Percentiles rank a stretch among this genome's conserved stretches.
Conservation (phyloP, 345 rosid genomes). For the Trapa bicornis region DNA sequence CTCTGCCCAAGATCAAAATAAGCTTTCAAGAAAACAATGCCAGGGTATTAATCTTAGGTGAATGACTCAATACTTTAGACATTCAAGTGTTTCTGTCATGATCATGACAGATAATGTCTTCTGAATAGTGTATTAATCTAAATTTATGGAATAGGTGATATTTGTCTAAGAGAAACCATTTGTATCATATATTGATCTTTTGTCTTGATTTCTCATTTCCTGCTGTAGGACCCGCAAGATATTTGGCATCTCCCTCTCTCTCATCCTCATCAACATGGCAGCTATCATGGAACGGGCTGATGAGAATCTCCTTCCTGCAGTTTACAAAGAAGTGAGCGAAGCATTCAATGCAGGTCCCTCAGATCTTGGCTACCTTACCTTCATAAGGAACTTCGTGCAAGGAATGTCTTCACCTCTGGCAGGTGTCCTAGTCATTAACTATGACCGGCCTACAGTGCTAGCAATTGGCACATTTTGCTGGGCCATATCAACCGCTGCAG, state of each 20-base stretch:
- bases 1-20: background rate
- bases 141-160: background rate
- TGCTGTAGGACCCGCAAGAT: conserved; percentile 59
- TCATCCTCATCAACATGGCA: conserved; percentile 79
- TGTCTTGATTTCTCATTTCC: background rate
- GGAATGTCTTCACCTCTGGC: conserved; percentile 84
- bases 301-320: conserved; percentile 86
- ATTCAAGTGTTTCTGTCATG: background rate
- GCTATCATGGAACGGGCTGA: conserved; percentile 96
- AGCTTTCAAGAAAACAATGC: background rate
- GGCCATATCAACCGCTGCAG: conserved; percentile 96
- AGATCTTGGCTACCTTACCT: conserved; percentile 89
- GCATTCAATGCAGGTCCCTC: conserved; percentile 89
- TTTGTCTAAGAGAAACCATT: background rate
- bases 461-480: conserved; percentile 84
- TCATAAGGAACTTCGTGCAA: conserved; percentile 88
- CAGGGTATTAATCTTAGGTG: background rate
- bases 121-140: background rate
- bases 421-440: conserved; percentile 65
- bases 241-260: conserved; percentile 72
- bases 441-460: conserved; percentile 84
- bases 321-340: conserved; percentile 97
- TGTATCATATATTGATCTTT: background rate
- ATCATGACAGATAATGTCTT: background rate
- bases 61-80: background rate